A percentile compares a stretch with the other conserved stretches of the same genome.
phyloP scores from a whole-genome alignment of 129 eudicot species.

The Escallonia rubra region DNA sequence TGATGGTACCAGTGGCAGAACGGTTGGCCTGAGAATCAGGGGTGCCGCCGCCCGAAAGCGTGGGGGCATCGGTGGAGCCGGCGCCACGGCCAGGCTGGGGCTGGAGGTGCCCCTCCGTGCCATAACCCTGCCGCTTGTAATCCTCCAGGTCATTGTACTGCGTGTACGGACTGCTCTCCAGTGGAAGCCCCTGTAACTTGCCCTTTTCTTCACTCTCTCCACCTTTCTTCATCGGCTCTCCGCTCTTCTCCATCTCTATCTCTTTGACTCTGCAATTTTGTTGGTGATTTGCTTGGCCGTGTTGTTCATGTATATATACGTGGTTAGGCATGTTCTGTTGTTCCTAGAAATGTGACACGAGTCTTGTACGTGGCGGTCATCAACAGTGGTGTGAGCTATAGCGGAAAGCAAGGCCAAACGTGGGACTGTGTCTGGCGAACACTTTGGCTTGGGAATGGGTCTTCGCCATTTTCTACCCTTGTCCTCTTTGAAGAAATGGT shows the following conservation, averaged over 20 bases:
- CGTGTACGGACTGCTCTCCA: slow-evolving; percentile 59
- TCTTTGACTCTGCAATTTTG: background rate
- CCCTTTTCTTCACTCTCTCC: background rate
- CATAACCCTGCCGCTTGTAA: slow-evolving; percentile 64
- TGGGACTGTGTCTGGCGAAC: no score
- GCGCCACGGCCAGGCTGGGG: slow-evolving; percentile 63
- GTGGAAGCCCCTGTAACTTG: slow-evolving; percentile 41
- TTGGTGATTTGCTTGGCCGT: background rate
- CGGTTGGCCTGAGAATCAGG: slow-evolving; percentile 14
- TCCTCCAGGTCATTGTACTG: slow-evolving; percentile 73
- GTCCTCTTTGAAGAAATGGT: no score
- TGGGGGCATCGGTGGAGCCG: slow-evolving; percentile 85
- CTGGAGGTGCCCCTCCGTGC: slow-evolving; percentile 58
- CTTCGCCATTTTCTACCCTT: no score
- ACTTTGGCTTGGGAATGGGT: no score
- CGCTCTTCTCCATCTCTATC: background rate
- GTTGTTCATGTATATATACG: background rate
- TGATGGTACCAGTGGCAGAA: slow-evolving; percentile 32
- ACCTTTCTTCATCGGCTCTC: slow-evolving; percentile 1
- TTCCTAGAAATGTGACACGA: slow-evolving; percentile 8
- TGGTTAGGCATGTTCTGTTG: background rate
- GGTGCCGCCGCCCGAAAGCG: slow-evolving; percentile 28
- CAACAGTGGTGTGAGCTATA: slow-evolving; percentile 12
- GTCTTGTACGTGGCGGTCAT: slow-evolving; percentile 17
- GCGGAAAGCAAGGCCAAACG: slow-evolving; percentile 4